Evolutionary conservation across 805 yeast genomes (phyloP), one percentile per base, ranked within the genome.

Genomic region (Suhomyces sp.): DNA sequence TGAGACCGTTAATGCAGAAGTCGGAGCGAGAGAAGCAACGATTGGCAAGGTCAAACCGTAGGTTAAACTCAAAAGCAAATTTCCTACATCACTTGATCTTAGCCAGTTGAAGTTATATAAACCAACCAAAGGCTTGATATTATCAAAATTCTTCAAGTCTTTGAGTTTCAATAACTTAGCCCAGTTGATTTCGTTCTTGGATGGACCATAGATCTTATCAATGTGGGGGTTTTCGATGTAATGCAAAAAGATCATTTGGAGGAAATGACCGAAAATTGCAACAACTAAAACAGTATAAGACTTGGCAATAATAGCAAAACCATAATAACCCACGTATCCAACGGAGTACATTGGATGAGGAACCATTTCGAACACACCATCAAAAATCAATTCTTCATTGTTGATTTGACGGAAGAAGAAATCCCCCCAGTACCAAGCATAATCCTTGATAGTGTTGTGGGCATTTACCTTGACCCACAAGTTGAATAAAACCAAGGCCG

Each of bases 401-500:
- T 67, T 68, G 44, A 66, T 63, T 54, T 83, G 84, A 36, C 88
- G 66, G 63, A 86, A 86, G 72, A 86, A 86, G 63, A 86, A 86
- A 60, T 87, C 95, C 18, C 95, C 95, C 95, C 95, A 86, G 59
- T 86, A 86, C 95, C 95, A 86, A 8, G 95, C 95, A 54, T 80
- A 86, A 54, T 86, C 95, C 56, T 86, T 85, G 40, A 86, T 88
- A 13, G 86, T 88, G 46, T 88, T 74, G 56, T 86, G 95, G 21
- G 95, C 95, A 56, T 87, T 90, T 16, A 85, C 63, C 56, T 86
- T 86, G 30, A 86, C 95, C 88, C 93, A 83, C 19, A 83, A 66
- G 53, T 86, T 86, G 65, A 87, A 83, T 13, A 83, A 40, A 41
- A 85, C 78, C 47, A 86, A 70, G 4, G 63, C 43, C 1, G 70